These are phyloP conservation scores for Yamadazyma atlantica DNA, from an alignment of 1,139 yeast genomes.

Conservation along the genomic window DNA sequence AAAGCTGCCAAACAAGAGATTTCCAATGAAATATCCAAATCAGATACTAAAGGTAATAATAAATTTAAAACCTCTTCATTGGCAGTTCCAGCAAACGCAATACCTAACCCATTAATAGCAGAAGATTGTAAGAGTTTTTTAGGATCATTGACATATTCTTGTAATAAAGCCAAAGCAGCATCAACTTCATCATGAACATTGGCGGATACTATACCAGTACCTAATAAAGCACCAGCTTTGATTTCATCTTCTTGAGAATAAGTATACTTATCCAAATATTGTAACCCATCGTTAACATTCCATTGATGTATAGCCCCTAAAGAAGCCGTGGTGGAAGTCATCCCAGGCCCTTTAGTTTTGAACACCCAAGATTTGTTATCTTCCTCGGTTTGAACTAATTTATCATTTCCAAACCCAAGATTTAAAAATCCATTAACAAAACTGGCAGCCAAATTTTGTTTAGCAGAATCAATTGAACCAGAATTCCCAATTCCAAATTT, in stretches of 20 bases:
- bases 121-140: conserved; percentile 64
- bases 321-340: conserved; percentile 92
- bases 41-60: conserved; percentile 85
- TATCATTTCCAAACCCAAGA: conserved; percentile 87
- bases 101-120: conserved; percentile 87
- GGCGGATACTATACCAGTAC: conserved; percentile 91
- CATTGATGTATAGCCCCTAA: conserved; percentile 89
- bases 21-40: conserved; percentile 71
- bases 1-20: conserved; percentile 84
- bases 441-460: conserved; percentile 92
- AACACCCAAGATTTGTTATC: conserved; percentile 83
- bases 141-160: conserved; percentile 66
- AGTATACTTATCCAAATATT: conserved; percentile 82
- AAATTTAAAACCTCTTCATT: conserved; percentile 80
- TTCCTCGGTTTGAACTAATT: conserved; percentile 70
- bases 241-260: conserved; percentile 85
- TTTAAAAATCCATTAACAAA: conserved; percentile 92
- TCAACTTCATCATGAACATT: conserved; percentile 97
- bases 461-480: conserved; percentile 85
- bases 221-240: conserved; percentile 94
- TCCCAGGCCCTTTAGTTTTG: conserved; percentile 89
- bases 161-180: conserved; percentile 82
- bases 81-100: conserved; percentile 93
- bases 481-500: conserved; percentile 56
- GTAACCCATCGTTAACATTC: conserved; percentile 89